phyloP scores from a whole-genome alignment of 2,329 filamentous ascomycete genomes.

The Fusarium nematophilum region DNA sequence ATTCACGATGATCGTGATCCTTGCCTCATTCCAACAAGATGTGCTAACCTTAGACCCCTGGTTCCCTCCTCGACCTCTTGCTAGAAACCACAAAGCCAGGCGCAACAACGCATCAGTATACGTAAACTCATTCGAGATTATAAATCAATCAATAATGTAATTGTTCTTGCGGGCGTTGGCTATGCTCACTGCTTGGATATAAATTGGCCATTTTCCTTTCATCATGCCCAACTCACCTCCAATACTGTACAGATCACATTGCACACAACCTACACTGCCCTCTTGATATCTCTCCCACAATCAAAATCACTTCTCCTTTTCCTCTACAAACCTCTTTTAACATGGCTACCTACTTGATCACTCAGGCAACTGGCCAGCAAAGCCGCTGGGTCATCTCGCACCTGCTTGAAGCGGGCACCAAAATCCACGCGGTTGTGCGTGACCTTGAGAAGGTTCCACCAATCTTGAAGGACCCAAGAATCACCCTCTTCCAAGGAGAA shows the following conservation, averaged over 20 bases:
- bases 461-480: constrained; percentile 38
- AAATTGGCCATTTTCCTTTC: too few relatives aligned
- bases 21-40: too few relatives aligned
- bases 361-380: constrained; percentile 50
- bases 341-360: constrained; percentile 50
- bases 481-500: constrained; percentile 53
- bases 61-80: background rate
- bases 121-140: background rate
- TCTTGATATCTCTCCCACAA: too few relatives aligned
- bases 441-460: constrained; percentile 45
- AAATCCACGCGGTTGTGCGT: constrained; percentile 52
- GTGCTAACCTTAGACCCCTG: too few relatives aligned
- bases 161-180: too few relatives aligned
- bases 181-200: too few relatives aligned
- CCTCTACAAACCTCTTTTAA: background rate
- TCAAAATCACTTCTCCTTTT: too few relatives aligned
- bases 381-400: constrained; percentile 46
- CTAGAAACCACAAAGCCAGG: background rate
- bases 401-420: constrained; percentile 49
- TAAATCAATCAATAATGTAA: constrained; percentile 2
- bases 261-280: too few relatives aligned
- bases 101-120: background rate
- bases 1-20: too few relatives aligned
- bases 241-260: too few relatives aligned
- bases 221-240: too few relatives aligned